A percentile compares a stretch with the other conserved stretches of the same genome.
Conservation (phyloP, 495 filamentous ascomycete genomes). For the Parathielavia hyrcaniae region DNA sequence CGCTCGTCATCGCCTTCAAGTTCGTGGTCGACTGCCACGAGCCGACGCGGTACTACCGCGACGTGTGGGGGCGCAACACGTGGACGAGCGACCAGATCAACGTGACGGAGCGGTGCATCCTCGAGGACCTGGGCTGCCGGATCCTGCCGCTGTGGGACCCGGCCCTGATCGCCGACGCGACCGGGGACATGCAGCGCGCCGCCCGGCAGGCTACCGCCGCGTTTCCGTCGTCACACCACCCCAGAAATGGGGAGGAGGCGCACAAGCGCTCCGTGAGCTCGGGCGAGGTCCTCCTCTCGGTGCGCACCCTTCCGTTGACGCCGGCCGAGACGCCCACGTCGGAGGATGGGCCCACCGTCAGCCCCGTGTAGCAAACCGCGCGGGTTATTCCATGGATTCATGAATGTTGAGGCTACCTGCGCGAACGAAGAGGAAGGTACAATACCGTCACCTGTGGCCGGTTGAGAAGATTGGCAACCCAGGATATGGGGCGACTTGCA, state of each 20-base stretch:
- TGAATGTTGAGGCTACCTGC: slow-evolving; percentile 1
- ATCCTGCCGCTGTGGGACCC: slow-evolving; percentile 48
- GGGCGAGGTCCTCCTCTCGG: slow-evolving; percentile 34
- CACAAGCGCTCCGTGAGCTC: slow-evolving; percentile 40
- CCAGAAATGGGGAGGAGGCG: slow-evolving; percentile 14
- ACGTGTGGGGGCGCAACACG: slow-evolving; percentile 41
- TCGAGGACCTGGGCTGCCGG: slow-evolving; percentile 49
- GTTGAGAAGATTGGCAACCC: slow-evolving; percentile 4
- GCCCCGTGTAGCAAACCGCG: slow-evolving; percentile 1
- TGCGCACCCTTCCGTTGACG: slow-evolving; percentile 37
- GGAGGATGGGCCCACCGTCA: slow-evolving; percentile 19
- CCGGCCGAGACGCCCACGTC: slow-evolving; percentile 38
- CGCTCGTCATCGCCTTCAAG: slow-evolving; percentile 48
- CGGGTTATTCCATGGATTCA: slow-evolving; percentile 11
- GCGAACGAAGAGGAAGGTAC: slow-evolving; percentile 8
- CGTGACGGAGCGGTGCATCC: slow-evolving; percentile 48
- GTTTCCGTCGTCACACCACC: slow-evolving; percentile 6
- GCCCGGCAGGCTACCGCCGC: slow-evolving; percentile 38
- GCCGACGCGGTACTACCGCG: slow-evolving; percentile 39
- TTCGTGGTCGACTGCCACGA: slow-evolving; percentile 47
- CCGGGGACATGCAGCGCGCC: slow-evolving; percentile 50
- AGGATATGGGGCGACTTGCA: background rate
- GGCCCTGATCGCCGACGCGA: slow-evolving; percentile 42
- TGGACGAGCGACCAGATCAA: slow-evolving; percentile 53
- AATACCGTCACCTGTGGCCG: background rate